Base-by-base conservation (phyloP, 116 monocot genomes). In the Iris pallida region DNA sequence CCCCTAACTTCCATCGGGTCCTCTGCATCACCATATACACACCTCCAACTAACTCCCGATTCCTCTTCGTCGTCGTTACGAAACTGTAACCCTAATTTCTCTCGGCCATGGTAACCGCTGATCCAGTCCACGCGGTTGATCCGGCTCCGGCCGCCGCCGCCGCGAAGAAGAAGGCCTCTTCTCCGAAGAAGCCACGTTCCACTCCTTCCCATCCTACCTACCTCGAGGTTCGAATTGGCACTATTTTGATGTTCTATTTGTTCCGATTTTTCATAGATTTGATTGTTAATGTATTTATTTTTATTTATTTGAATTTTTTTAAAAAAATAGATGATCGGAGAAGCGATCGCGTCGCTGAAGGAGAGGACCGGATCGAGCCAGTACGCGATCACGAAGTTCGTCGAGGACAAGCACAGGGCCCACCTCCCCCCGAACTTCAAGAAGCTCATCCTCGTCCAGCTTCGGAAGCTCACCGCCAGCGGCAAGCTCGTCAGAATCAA, bases 331-430 rank as follows among this genome's bases (percentile, higher is more conserved):
- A 85, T 85, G 85, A 69, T 85, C 20, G 52, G 18, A 12, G 78
- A 81, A 71, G 81, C 81, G 68, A 78, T 85, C 42, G 16, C 44
- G 0, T 20, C 81, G 19, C 30, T 85, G 74, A 85, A 85, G 70
- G 78, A 85, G 78, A 65, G 70, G 60, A 80, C 84, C 0, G 84
- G 84, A 7, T 84, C 84, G 15, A 84, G 84, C 66, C 70, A 70
- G 55, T 62, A 72, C 62, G 84, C 84, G 53, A 84, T 84, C 45
- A 18, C 47, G 14, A 80, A 80, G 73, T 80, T 73, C 74, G 45
- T 84, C 14, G 73, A 84, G 58, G 80, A 80, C 45, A 80, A 84
- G 70, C 71, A 81, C 77, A 74, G 64, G 70, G 70, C 53, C 6
- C 44, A 83, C 42, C 66, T 85, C 8, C 81, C 74, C 0, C 14